phyloP scores from a whole-genome alignment of 2,329 filamentous ascomycete genomes.

The Elsinoe perseae region DNA sequence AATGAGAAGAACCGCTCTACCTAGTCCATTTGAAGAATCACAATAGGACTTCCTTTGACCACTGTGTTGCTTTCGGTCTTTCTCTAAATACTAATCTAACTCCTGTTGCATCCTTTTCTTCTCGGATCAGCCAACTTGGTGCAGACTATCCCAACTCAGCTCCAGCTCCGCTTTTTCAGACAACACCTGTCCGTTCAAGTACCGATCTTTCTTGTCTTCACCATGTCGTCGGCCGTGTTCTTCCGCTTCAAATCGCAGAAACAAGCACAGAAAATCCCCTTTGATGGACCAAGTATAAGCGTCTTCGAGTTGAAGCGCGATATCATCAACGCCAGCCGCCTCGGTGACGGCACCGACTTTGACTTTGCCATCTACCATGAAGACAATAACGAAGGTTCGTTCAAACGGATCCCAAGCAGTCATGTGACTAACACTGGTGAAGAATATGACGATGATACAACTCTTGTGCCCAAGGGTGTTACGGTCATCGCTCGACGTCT shows the following conservation, averaged over 20 bases:
- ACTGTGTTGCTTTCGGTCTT: slow-evolving; percentile 8
- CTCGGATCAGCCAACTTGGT: neutral
- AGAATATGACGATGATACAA: slow-evolving; percentile 98
- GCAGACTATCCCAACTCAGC: too few species aligned
- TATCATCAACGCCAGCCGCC: slow-evolving; percentile 87
- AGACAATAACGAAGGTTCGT: slow-evolving; percentile 79
- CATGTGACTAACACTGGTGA: slow-evolving; percentile 22
- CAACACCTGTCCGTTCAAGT: too few species aligned
- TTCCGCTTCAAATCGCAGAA: slow-evolving; percentile 99
- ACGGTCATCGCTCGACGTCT: slow-evolving; percentile 83
- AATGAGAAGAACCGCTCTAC: slow-evolving; percentile 12
- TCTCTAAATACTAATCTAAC: neutral
- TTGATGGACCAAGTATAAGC: slow-evolving; percentile 94
- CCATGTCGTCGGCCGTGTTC: slow-evolving; percentile 94
- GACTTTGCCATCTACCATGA: slow-evolving; percentile 91
- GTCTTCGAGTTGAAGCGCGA: slow-evolving; percentile 98
- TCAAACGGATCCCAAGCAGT: neutral
- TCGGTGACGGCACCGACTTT: slow-evolving; percentile 94
- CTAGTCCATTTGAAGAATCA: slow-evolving; percentile 15
- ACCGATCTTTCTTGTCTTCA: slow-evolving; percentile 23
- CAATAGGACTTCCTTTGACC: slow-evolving; percentile 16
- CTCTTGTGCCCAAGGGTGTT: slow-evolving; percentile 91
- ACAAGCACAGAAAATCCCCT: slow-evolving; percentile 87
- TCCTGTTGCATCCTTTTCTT: neutral
- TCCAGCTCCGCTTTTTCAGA: too few species aligned